Percentiles rank a stretch among this genome's conserved stretches.
Evolutionary conservation across 2,329 filamentous ascomycete species (phyloP).

Genomic region (Knufia petricola): DNA sequence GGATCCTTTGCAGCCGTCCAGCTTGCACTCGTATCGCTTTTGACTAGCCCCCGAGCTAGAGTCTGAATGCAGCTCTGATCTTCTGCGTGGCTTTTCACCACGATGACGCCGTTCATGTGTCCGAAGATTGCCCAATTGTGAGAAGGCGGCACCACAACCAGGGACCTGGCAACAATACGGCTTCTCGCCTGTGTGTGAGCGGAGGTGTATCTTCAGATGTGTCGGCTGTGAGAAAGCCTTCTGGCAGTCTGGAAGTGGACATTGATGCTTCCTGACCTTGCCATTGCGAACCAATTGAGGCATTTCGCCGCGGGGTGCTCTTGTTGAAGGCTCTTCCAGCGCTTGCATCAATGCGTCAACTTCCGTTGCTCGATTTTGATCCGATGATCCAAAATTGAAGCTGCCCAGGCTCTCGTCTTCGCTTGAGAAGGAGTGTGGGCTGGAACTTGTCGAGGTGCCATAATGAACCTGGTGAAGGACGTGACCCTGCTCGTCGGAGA

Average conservation of each 20-base stretch:
- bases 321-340: slow-evolving; percentile 48
- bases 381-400: slow-evolving; percentile 53
- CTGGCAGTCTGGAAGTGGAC: slow-evolving; percentile 61
- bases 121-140: slow-evolving; percentile 79
- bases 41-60: background rate
- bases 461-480: background rate
- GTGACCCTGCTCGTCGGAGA: background rate
- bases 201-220: slow-evolving; percentile 79
- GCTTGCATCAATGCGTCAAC: slow-evolving; percentile 83
- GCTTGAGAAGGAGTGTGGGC: background rate
- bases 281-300: slow-evolving; percentile 29
- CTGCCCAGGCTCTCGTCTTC: slow-evolving; percentile 11
- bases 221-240: slow-evolving; percentile 88
- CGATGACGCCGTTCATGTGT: slow-evolving; percentile 83
- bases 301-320: slow-evolving; percentile 29
- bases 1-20: slow-evolving; percentile 44
- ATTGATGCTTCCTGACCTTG: slow-evolving; percentile 55
- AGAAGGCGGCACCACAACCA: slow-evolving; percentile 70
- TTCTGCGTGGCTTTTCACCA: slow-evolving; percentile 45
- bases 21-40: slow-evolving; percentile 65
- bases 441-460: background rate
- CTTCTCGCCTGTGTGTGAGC: slow-evolving; percentile 80
- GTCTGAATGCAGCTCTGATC: background rate
- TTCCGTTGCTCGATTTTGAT: slow-evolving; percentile 43
- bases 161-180: slow-evolving; percentile 69